Percentiles rank a stretch among this genome's conserved stretches.
phyloP scores from a whole-genome alignment of 2,329 filamentous ascomycete species.

The Akanthomyces dipterigenus region DNA sequence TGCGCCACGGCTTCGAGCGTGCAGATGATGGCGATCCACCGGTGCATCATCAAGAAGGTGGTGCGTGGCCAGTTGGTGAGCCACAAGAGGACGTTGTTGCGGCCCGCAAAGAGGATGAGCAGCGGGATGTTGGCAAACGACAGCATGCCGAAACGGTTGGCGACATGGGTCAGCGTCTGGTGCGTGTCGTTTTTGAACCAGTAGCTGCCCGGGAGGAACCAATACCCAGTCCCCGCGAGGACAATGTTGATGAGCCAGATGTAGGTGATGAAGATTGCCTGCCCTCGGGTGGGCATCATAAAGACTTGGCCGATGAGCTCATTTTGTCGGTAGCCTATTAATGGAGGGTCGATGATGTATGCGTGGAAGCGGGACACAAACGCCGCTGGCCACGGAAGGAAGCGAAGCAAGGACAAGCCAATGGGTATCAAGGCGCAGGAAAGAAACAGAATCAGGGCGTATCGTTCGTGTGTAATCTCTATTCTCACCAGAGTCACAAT shows the following conservation, averaged over 20 bases:
- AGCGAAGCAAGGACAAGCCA: constrained; percentile 23
- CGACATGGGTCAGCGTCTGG: constrained; percentile 26
- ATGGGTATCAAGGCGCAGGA: constrained; percentile 17
- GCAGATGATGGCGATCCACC: constrained; percentile 37
- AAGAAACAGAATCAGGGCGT: constrained; percentile 20
- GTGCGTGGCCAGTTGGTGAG: constrained; percentile 40
- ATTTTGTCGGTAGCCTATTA: constrained; percentile 14
- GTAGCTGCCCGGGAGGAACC: constrained; percentile 19
- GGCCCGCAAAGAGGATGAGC: constrained; percentile 32
- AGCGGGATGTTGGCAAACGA: constrained; percentile 32
- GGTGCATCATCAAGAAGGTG: constrained; percentile 41
- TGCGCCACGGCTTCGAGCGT: constrained; percentile 37
- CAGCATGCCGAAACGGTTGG: constrained; percentile 32
- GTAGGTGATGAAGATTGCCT: constrained; percentile 31
- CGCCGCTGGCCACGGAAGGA: constrained; percentile 17
- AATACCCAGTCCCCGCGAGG: constrained; percentile 23
- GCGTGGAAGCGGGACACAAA: constrained; percentile 12
- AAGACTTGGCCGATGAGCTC: constrained; percentile 13
- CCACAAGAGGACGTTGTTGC: constrained; percentile 39
- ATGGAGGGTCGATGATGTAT: constrained; percentile 17
- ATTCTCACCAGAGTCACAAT: background rate
- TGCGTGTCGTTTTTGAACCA: constrained; percentile 19
- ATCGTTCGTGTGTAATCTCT: constrained; percentile 17
- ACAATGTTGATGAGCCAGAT: constrained; percentile 29
- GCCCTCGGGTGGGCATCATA: constrained; percentile 29